Percentiles rank a stretch among this genome's conserved stretches.
These are phyloP conservation scores for Populus hybrid DNA, from an alignment of 441 rosid species.

Conservation along the genomic window DNA sequence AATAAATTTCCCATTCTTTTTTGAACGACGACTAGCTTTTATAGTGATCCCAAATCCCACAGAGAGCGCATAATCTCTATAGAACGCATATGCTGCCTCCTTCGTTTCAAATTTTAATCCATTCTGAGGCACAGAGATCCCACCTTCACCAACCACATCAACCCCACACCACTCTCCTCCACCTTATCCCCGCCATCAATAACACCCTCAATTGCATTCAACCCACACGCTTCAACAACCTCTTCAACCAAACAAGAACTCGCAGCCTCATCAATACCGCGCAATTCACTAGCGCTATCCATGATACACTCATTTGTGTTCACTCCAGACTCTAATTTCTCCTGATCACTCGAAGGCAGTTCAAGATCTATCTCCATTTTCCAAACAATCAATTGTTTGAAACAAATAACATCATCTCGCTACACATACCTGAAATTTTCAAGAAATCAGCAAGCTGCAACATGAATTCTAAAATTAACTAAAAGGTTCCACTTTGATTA, in stretches of 20 bases:
- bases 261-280: slow-evolving; percentile 25
- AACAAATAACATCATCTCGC: background rate
- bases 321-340: slow-evolving; percentile 19
- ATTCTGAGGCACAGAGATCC: slow-evolving; percentile 26
- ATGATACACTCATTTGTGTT: slow-evolving; percentile 16
- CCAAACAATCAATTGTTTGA: background rate
- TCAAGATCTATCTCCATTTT: slow-evolving; percentile 45
- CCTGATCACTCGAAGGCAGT: slow-evolving; percentile 28
- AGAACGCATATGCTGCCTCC: slow-evolving; percentile 59
- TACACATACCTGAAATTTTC: background rate
- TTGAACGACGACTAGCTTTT: slow-evolving; percentile 60
- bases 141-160: slow-evolving; percentile 16
- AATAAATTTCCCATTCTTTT: slow-evolving; percentile 53
- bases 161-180: slow-evolving; percentile 12
- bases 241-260: slow-evolving; percentile 29
- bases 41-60: slow-evolving; percentile 60
- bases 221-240: slow-evolving; percentile 21
- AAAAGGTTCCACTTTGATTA: background rate
- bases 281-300: slow-evolving; percentile 26
- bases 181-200: slow-evolving; percentile 18
- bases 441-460: background rate
- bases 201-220: slow-evolving; percentile 19
- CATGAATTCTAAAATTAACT: background rate
- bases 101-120: slow-evolving; percentile 56
- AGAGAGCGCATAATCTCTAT: slow-evolving; percentile 55